Percentiles rank a stretch among this genome's conserved stretches.
Evolutionary conservation across 2,329 filamentous ascomycete species (phyloP).

Genomic region (Aspergillus japonicus): DNA sequence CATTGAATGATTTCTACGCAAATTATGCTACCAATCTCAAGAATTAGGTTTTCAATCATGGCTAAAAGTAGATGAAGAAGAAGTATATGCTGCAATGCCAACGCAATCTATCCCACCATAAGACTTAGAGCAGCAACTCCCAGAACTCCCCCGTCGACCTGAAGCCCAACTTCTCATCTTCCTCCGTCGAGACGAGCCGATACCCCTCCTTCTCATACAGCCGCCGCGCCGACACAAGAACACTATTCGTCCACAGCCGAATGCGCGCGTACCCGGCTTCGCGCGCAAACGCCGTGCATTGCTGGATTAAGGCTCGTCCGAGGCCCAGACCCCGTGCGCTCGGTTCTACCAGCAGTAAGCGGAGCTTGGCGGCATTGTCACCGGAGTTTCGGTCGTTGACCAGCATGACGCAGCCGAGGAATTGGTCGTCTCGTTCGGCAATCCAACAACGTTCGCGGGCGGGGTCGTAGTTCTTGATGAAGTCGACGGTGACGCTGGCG

Average conservation of each 20-base stretch:
- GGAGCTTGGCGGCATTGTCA: constrained; percentile 22
- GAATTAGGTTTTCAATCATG: no score
- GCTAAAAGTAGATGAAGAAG: no score
- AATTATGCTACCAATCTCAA: no score
- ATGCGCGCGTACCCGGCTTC: constrained; percentile 23
- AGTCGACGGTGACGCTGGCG: constrained; percentile 21
- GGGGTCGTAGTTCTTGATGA: constrained; percentile 22
- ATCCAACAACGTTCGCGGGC: constrained; percentile 27
- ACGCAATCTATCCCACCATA: neutral
- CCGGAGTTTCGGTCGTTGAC: constrained; percentile 18
- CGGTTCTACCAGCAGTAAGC: constrained; percentile 28
- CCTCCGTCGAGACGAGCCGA: constrained; percentile 17
- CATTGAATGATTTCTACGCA: no score
- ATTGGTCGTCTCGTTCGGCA: constrained; percentile 22
- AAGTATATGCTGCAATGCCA: no score
- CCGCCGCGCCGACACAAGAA: constrained; percentile 19
- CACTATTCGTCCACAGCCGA: constrained; percentile 26
- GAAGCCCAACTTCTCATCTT: constrained; percentile 22
- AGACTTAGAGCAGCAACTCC: constrained; percentile 19
- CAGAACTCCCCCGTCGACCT: constrained; percentile 24
- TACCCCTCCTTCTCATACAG: constrained; percentile 27
- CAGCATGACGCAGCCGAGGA: constrained; percentile 27
- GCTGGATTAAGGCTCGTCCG: constrained; percentile 18
- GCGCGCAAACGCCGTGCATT: constrained; percentile 24
- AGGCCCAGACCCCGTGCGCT: constrained; percentile 24